Percentiles rank a stretch among this genome's conserved stretches.
Conservation (phyloP, 768 basidiomycete genomes). For the Trichaptum fuscoviolaceum region DNA sequence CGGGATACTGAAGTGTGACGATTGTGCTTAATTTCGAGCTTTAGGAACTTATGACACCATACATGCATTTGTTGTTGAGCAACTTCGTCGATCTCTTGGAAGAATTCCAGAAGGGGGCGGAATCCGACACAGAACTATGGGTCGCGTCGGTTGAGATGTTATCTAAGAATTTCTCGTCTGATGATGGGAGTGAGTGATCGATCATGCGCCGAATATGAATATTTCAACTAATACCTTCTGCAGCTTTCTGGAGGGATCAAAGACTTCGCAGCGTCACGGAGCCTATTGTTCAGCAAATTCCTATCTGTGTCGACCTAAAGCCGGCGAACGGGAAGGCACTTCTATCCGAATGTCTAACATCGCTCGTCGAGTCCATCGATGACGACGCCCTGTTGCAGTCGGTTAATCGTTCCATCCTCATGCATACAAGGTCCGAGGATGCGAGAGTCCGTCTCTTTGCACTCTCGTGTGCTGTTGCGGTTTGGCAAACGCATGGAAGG, state of each 20-base stretch:
- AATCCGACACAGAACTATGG: constrained; percentile 53
- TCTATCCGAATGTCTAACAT: constrained; percentile 47
- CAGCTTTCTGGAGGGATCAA: constrained; percentile 90
- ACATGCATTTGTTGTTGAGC: constrained; percentile 72
- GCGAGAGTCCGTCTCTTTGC: constrained; percentile 63
- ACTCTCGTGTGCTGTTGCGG: constrained; percentile 55
- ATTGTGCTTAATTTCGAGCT: not conserved
- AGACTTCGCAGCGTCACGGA: constrained; percentile 59
- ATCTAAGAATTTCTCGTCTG: constrained; percentile 63
- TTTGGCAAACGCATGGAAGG: constrained; percentile 76
- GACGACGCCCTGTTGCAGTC: constrained; percentile 63
- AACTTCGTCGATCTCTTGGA: constrained; percentile 62
- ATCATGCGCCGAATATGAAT: not conserved
- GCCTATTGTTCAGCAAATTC: constrained; percentile 61
- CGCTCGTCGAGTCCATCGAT: constrained; percentile 50
- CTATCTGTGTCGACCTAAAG: constrained; percentile 39
- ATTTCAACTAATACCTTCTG: not conserved
- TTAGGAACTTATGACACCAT: constrained; percentile 85
- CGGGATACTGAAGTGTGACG: not conserved
- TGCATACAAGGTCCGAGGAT: constrained; percentile 87
- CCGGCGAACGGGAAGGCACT: constrained; percentile 32
- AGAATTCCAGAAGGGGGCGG: constrained; percentile 32
- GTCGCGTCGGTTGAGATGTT: constrained; percentile 52
- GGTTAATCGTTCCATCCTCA: constrained; percentile 78
- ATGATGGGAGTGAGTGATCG: constrained; percentile 67